Evolutionary conservation across 2,329 filamentous ascomycete species (phyloP).

Genomic region (Dactylellina cionopaga): DNA sequence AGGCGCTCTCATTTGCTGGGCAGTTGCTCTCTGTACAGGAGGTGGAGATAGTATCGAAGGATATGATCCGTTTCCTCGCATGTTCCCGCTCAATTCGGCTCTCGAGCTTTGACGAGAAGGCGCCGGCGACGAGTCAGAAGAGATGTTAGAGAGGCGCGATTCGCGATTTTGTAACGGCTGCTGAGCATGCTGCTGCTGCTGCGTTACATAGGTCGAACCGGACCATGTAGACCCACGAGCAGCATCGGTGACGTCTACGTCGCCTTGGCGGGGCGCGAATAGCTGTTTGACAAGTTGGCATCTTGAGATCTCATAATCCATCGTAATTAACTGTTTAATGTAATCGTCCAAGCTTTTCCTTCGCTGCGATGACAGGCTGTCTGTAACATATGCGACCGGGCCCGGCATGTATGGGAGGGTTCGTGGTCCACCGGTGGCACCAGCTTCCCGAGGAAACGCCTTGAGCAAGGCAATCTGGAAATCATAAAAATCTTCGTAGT

Average conservation of each 20-base stretch:
- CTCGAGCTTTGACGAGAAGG: slow-evolving; percentile 74
- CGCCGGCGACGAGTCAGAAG: slow-evolving; percentile 70
- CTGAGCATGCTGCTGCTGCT: slow-evolving; percentile 26
- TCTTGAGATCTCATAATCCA: slow-evolving; percentile 84
- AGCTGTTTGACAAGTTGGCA: slow-evolving; percentile 88
- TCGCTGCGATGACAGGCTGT: slow-evolving; percentile 92
- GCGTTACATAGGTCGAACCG: slow-evolving; percentile 51
- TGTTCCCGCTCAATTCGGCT: slow-evolving; percentile 67
- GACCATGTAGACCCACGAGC: slow-evolving; percentile 57
- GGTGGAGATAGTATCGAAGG: slow-evolving; percentile 67
- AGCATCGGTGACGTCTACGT: slow-evolving; percentile 88
- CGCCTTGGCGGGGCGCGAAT: slow-evolving; percentile 87
- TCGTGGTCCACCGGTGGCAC: slow-evolving; percentile 78
- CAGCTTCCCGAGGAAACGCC: slow-evolving; percentile 89
- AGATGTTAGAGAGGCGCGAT: slow-evolving; percentile 72
- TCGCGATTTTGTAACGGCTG: slow-evolving; percentile 69
- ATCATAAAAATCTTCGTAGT: slow-evolving; percentile 99
- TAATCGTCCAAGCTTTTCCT: slow-evolving; percentile 94
- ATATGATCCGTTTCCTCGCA: slow-evolving; percentile 65
- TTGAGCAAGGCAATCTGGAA: slow-evolving; percentile 95
- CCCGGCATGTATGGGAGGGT: slow-evolving; percentile 97
- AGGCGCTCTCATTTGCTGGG: slow-evolving; percentile 56
- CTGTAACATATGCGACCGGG: slow-evolving; percentile 97
- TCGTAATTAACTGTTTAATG: slow-evolving; percentile 85
- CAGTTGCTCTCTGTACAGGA: slow-evolving; percentile 58